These are phyloP conservation scores for Elaphomyces granulatus DNA, from an alignment of 495 filamentous ascomycete genomes.

Conservation along the genomic window DNA sequence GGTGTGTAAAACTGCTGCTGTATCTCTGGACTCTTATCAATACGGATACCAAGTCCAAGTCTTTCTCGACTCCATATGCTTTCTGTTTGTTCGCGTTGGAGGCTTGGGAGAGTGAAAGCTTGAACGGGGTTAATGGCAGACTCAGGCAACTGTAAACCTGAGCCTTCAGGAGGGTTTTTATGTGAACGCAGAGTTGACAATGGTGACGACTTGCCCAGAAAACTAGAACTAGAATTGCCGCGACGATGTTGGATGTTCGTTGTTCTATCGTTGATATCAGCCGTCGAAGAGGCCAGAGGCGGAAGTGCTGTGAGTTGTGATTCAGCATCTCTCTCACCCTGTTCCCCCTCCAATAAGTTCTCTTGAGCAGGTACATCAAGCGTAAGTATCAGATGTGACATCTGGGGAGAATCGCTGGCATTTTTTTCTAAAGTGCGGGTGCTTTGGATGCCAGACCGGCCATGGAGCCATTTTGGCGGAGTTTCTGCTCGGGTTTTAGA, in stretches of 20 bases:
- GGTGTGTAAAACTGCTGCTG: no score
- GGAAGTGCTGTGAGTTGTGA: constrained; percentile 30
- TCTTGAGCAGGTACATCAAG: constrained; percentile 13
- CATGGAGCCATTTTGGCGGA: no score
- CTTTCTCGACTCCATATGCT: background rate
- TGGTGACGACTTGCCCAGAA: background rate
- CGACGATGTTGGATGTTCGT: background rate
- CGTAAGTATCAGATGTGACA: constrained; percentile 5
- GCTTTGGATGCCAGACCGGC: background rate
- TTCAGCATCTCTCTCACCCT: constrained; percentile 9
- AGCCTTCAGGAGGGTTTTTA: background rate
- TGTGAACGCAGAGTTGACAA: background rate
- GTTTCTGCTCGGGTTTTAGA: no score
- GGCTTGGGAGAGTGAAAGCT: no score
- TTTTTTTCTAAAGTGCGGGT: background rate
- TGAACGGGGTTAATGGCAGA: background rate
- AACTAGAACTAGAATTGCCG: background rate
- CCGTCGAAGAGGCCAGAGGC: constrained; percentile 5
- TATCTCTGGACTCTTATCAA: background rate
- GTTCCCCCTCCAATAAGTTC: background rate
- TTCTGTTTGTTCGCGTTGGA: no score
- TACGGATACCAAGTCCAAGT: background rate
- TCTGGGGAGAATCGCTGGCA: background rate
- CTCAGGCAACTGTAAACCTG: background rate
- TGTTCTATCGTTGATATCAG: background rate